A percentile compares a stretch with the other conserved stretches of the same genome.
Evolutionary conservation across 345 rosid species (phyloP).

Genomic region (Ceriops decandra): DNA sequence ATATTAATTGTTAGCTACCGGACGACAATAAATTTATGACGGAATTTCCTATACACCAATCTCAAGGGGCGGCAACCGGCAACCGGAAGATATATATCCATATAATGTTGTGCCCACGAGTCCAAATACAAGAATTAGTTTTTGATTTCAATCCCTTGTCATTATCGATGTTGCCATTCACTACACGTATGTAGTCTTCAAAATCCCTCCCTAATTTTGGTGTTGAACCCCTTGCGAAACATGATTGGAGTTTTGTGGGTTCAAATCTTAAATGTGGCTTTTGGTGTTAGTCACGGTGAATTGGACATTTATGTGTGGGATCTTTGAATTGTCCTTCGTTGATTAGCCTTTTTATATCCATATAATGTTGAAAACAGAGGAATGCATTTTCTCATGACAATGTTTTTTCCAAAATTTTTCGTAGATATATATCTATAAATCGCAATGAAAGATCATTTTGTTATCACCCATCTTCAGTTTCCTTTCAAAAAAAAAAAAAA

Average conservation of each 20-base stretch:
- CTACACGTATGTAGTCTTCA: neutral
- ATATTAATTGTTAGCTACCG: neutral
- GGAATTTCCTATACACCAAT: neutral
- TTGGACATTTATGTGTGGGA: neutral
- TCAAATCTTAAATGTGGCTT: neutral
- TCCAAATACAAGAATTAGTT: neutral
- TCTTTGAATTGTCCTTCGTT: neutral
- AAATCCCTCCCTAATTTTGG: neutral
- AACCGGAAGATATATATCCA: neutral
- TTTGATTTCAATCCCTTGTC: slow-evolving; percentile 4
- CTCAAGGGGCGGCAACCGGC: neutral
- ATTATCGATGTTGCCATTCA: no score
- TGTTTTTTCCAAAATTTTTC: no score
- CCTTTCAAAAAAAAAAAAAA: no score
- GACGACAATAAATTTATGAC: neutral
- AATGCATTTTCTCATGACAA: no score
- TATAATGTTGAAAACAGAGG: no score
- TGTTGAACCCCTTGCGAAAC: neutral
- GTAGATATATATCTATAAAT: no score
- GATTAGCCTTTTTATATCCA: no score
- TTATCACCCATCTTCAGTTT: no score
- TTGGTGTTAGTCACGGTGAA: neutral
- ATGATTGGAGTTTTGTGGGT: neutral
- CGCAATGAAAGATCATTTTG: no score
- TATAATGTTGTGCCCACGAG: neutral